Evolutionary conservation across 495 filamentous ascomycete genomes (phyloP).

Genomic region (Xylaria venustula): DNA sequence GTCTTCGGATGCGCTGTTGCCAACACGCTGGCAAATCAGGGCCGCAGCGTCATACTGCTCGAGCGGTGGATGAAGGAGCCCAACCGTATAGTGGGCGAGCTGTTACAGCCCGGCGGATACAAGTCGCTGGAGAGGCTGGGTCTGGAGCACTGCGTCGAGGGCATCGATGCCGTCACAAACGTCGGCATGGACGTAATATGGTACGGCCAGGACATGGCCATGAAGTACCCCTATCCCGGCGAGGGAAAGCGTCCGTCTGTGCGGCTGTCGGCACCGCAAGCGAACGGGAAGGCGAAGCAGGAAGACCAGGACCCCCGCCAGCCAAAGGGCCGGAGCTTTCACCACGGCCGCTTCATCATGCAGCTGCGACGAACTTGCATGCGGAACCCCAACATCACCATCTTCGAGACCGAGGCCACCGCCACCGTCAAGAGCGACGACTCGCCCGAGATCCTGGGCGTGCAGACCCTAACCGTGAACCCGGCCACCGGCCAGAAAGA

Average conservation of each 20-base stretch:
- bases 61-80: constrained; percentile 90
- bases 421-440: constrained; percentile 58
- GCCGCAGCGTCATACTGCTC: constrained; percentile 85
- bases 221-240: constrained; percentile 63
- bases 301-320: constrained; percentile 25
- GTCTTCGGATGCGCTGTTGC: constrained; percentile 87
- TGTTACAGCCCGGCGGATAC: constrained; percentile 91
- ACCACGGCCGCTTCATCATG: constrained; percentile 81
- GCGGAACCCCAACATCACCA: constrained; percentile 65
- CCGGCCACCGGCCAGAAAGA: constrained; percentile 55
- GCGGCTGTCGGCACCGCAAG: not conserved
- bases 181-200: constrained; percentile 88
- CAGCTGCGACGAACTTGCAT: constrained; percentile 68
- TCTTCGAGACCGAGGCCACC: constrained; percentile 71
- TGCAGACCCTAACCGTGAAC: constrained; percentile 62
- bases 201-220: constrained; percentile 71
- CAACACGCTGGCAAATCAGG: constrained; percentile 76
- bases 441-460: constrained; percentile 67
- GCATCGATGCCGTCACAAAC: constrained; percentile 79
- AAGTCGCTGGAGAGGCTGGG: constrained; percentile 78
- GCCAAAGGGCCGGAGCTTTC: constrained; percentile 71
- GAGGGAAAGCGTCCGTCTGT: constrained; percentile 19
- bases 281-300: constrained; percentile 26
- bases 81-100: constrained; percentile 93
- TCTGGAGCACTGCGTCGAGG: constrained; percentile 77